Evolutionary conservation across 164 flowering plant species (phyloP).

Genomic region (grape (Vitis vinifera)): ASM3070453v1 NC_081805.1:8064501-8065000

Average conservation of each 20-base stretch:
- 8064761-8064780: slow-evolving; percentile 59
- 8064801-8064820: not conserved
- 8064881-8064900: slow-evolving; percentile 94
- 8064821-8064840: not conserved
- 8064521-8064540: too few species aligned
- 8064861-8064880: slow-evolving; percentile 49
- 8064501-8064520: slow-evolving; percentile 26
- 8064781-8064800: not conserved
- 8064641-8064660: not conserved
- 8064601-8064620: too few species aligned
- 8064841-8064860: too few species aligned
- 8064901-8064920: slow-evolving; percentile 78
- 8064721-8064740: slow-evolving; percentile 78
- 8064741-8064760: slow-evolving; percentile 85
- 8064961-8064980: too few species aligned
- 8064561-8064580: too few species aligned
- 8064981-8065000: too few species aligned
- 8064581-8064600: too few species aligned
- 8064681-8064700: slow-evolving; percentile 87
- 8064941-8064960: not conserved
- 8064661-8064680: not conserved
- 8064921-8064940: slow-evolving; percentile 64
- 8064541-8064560: too few species aligned
- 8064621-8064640: too few species aligned
- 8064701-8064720: slow-evolving; percentile 60